Conservation (phyloP, 345 rosid species). For the Populus deltoides region DNA sequence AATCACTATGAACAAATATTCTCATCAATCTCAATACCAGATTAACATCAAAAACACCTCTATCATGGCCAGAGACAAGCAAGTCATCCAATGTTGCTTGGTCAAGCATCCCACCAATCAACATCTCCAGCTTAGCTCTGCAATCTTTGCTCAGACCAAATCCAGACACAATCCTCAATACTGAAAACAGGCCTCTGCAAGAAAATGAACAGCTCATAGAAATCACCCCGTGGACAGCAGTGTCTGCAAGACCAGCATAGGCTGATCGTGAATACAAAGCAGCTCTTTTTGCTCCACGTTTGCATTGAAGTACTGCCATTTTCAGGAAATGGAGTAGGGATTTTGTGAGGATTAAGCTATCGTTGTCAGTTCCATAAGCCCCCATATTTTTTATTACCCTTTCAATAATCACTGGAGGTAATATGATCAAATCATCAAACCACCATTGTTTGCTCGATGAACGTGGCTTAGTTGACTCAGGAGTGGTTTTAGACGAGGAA, state of each 20-base stretch:
- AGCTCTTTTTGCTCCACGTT: neutral
- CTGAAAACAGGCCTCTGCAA: slow-evolving; percentile 61
- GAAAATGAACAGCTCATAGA: slow-evolving; percentile 45
- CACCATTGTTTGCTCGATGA: slow-evolving; percentile 61
- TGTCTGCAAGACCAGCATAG: slow-evolving; percentile 46
- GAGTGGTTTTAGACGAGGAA: slow-evolving; percentile 30
- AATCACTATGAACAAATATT: slow-evolving; percentile 39
- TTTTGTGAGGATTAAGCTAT: slow-evolving; percentile 57
- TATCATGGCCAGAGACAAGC: slow-evolving; percentile 45
- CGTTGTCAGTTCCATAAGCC: slow-evolving; percentile 43
- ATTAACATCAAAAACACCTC: slow-evolving; percentile 56
- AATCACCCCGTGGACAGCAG: slow-evolving; percentile 59
- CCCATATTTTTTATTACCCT: slow-evolving; percentile 50
- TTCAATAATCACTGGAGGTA: slow-evolving; percentile 48
- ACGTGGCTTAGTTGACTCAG: slow-evolving; percentile 28
- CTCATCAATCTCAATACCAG: slow-evolving; percentile 55
- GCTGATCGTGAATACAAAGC: slow-evolving; percentile 21
- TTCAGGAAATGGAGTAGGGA: slow-evolving; percentile 75
- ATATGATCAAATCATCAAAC: slow-evolving; percentile 55
- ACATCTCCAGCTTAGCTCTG: slow-evolving; percentile 54
- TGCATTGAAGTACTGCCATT: slow-evolving; percentile 26
- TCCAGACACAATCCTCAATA: slow-evolving; percentile 47
- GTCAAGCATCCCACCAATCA: slow-evolving; percentile 62
- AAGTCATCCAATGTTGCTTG: slow-evolving; percentile 78
- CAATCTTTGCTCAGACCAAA: slow-evolving; percentile 53